These are phyloP conservation scores for Aspergillus fijiensis DNA, from an alignment of 2,329 filamentous ascomycete genomes.

Conservation along the genomic window DNA sequence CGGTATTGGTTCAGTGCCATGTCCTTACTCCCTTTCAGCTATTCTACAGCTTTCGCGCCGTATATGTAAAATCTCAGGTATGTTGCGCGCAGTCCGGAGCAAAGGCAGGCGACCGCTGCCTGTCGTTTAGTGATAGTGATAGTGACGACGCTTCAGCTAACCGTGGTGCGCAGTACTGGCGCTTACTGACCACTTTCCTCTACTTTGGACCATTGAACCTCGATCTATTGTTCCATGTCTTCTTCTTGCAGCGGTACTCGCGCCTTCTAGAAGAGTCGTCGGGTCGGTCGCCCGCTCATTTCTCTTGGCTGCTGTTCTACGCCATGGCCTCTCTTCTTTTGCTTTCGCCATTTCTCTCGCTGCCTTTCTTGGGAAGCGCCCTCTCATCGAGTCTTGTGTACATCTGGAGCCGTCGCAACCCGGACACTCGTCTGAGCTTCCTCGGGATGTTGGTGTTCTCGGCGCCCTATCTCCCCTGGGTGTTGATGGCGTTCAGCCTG, in stretches of 20 bases:
- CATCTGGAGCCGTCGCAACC: conserved; percentile 95
- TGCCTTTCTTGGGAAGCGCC: conserved; percentile 92
- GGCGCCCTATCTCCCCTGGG: conserved; percentile 93
- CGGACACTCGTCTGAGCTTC: conserved; percentile 85
- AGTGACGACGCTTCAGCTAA: conserved; percentile 12
- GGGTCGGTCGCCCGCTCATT: conserved; percentile 86
- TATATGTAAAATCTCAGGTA: conserved; percentile 90
- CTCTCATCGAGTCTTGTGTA: conserved; percentile 93
- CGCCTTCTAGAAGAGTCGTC: conserved; percentile 92
- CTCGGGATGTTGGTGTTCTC: conserved; percentile 87
- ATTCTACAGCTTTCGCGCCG: conserved; percentile 92
- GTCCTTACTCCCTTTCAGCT: conserved; percentile 91
- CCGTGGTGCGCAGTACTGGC: conserved; percentile 72
- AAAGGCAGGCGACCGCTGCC: background rate
- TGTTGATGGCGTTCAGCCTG: conserved; percentile 87
- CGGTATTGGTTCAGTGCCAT: conserved; percentile 87
- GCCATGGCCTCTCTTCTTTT: conserved; percentile 75
- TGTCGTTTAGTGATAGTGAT: too few species aligned
- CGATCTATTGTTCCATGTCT: conserved; percentile 95
- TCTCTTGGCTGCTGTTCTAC: conserved; percentile 91
- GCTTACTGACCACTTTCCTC: conserved; percentile 90
- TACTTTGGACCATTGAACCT: conserved; percentile 95
- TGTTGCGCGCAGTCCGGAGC: conserved; percentile 27
- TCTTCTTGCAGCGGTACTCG: conserved; percentile 96
- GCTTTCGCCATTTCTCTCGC: conserved; percentile 81